These are phyloP conservation scores for Danielozyma ontarioensis DNA, from an alignment of 805 yeast genomes.

Conservation along the genomic window DNA sequence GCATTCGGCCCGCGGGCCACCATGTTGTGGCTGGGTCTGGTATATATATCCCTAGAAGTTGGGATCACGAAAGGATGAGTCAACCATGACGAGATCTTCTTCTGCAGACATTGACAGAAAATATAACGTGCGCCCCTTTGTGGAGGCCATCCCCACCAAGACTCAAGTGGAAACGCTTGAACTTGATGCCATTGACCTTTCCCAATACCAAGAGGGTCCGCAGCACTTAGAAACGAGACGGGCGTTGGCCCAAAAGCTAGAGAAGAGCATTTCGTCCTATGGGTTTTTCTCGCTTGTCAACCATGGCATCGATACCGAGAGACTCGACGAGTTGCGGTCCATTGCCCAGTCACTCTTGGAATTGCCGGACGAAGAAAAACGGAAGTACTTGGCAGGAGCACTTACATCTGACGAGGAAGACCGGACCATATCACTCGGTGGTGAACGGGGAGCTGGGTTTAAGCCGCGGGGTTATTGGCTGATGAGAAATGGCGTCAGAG, in stretches of 20 bases:
- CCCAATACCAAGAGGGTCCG: slow-evolving; percentile 30
- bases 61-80: not conserved
- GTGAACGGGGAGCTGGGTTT: slow-evolving; percentile 43
- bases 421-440: slow-evolving; percentile 28
- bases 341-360: slow-evolving; percentile 38
- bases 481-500: slow-evolving; percentile 38
- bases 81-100: not conserved
- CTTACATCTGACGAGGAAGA: slow-evolving; percentile 23
- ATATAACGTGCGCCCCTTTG: slow-evolving; percentile 27
- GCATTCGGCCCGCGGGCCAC: not conserved
- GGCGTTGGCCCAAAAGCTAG: slow-evolving; percentile 32
- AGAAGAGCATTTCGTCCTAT: slow-evolving; percentile 33
- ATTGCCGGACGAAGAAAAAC: slow-evolving; percentile 35
- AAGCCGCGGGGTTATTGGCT: slow-evolving; percentile 48
- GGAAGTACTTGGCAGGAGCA: slow-evolving; percentile 36
- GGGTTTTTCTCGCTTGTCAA: slow-evolving; percentile 42
- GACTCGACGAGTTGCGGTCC: slow-evolving; percentile 30
- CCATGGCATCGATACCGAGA: slow-evolving; percentile 33
- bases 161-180: slow-evolving; percentile 16
- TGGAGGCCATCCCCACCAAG: slow-evolving; percentile 19
- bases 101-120: slow-evolving; percentile 14
- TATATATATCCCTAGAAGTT: not conserved
- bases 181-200: slow-evolving; percentile 32
- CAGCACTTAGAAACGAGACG: slow-evolving; percentile 24
- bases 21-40: too few species aligned